These are phyloP conservation scores for Salix purpurea DNA, from an alignment of 345 rosid species.

Conservation along the genomic window DNA sequence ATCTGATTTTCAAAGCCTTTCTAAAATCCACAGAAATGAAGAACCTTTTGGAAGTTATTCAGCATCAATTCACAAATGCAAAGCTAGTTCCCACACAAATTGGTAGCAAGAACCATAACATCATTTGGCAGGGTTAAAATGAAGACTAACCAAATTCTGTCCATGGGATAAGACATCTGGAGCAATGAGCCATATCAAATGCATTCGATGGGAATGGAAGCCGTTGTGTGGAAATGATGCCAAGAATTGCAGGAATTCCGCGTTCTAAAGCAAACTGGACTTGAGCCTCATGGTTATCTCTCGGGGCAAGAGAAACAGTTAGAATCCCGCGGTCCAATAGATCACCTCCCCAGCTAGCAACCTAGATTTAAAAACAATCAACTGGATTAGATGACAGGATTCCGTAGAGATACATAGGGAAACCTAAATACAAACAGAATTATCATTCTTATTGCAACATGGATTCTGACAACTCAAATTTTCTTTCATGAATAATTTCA, in stretches of 20 bases:
- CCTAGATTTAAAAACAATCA: conserved; percentile 38
- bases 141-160: conserved; percentile 78
- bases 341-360: conserved; percentile 99
- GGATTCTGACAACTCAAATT: neutral
- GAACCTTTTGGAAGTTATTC: neutral
- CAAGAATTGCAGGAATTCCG: conserved; percentile 94
- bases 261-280: conserved; percentile 98
- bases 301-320: conserved; percentile 91
- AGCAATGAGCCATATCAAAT: conserved; percentile 99
- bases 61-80: neutral
- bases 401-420: neutral
- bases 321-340: conserved; percentile 82
- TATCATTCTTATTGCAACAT: neutral
- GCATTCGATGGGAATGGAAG: conserved; percentile 95
- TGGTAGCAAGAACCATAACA: neutral
- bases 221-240: conserved; percentile 95
- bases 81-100: neutral
- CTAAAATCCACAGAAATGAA: neutral
- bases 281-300: conserved; percentile 99
- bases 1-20: neutral
- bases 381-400: neutral
- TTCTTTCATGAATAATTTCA: neutral
- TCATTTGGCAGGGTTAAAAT: neutral
- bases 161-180: conserved; percentile 99
- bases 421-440: neutral